Evolutionary conservation across 345 rosid species (phyloP), one percentile per base, ranked within the genome.

Genomic region (Geranium brycei): DNA sequence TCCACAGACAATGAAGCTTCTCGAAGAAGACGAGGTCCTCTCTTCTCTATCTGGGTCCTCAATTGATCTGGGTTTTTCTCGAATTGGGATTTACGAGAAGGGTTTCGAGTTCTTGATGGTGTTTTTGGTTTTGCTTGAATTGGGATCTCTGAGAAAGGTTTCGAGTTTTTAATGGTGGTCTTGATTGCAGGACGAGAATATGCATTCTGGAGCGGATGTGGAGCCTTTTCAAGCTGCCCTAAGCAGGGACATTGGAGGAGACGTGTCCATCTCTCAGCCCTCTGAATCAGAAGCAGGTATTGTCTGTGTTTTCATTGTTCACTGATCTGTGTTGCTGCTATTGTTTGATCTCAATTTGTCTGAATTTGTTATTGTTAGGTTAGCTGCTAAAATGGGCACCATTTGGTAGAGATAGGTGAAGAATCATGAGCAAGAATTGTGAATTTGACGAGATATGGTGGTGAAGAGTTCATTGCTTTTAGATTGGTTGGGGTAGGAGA

Each of bases 121-220:
- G 53, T 23, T 23, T 23, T 23, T 23, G 28, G 28, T 23, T 23
- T 14, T 30, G 69, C 15, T 14, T 4, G 51, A 30, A 12, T 19
- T 18, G n/a, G 61, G 2, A 3, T 47, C 10, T 13, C 53, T 8
- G 13, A 47, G 15, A 47, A 13, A 10, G 11, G 11, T 47, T 47
- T 13, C 13, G 14, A 40, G 16, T 32, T 19, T 60, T 47, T 47
- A 0, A 10, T 10, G 53, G 3, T 47, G 47, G 19, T 6, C 64
- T 23, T 23, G 59, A 57, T 76, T 30, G 19, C 75, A 89, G 97
- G 97, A 93, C 67, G 95, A 93, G 65, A 85, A 77, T 66, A 85
- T 90, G 99, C 99, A 87, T 81, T 93, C 91, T 4, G 96, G 99
- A 57, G 97, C 99, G 35, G 99, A 87, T 1, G 91, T 87, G 19